phyloP scores from a whole-genome alignment of 306 rosid species.

The Pyrus betulifolia region DNA sequence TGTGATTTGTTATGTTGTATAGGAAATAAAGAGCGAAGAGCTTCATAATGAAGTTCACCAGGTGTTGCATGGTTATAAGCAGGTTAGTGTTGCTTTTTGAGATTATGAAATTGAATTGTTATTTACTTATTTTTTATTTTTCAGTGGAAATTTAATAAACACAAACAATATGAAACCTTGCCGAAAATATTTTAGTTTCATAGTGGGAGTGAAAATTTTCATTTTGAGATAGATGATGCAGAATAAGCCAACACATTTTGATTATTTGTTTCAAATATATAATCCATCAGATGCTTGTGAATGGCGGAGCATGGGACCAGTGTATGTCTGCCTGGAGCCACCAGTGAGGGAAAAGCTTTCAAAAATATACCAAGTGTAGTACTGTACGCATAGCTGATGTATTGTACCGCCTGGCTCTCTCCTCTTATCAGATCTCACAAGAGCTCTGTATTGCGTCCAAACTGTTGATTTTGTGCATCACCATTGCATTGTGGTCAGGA shows the following conservation, averaged over 20 bases:
- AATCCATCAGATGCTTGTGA: constrained; percentile 68
- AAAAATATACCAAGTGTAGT: constrained; percentile 66
- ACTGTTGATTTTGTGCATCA: constrained; percentile 34
- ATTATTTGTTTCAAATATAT: not conserved
- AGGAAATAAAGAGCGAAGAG: constrained; percentile 96
- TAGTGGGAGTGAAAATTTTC: not conserved
- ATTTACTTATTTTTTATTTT: too few relatives aligned
- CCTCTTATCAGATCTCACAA: constrained; percentile 4
- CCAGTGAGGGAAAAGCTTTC: constrained; percentile 80
- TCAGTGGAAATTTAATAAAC: not conserved
- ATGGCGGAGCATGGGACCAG: constrained; percentile 99
- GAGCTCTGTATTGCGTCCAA: constrained; percentile 41
- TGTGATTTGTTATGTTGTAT: constrained; percentile 3
- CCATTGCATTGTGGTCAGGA: constrained; percentile 26
- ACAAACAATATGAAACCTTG: not conserved
- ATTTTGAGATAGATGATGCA: not conserved
- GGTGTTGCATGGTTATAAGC: constrained; percentile 94
- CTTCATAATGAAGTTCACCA: constrained; percentile 85
- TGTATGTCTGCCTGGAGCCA: constrained; percentile 91
- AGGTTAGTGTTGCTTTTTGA: constrained; percentile 46
- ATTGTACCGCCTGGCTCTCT: constrained; percentile 7
- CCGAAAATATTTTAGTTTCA: not conserved
- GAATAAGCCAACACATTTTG: not conserved
- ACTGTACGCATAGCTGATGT: not conserved
- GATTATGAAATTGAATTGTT: not conserved